Percentiles rank a stretch among this genome's conserved stretches.
Conservation (phyloP, 306 rosid genomes). For the Albizia julibrissin region DNA sequence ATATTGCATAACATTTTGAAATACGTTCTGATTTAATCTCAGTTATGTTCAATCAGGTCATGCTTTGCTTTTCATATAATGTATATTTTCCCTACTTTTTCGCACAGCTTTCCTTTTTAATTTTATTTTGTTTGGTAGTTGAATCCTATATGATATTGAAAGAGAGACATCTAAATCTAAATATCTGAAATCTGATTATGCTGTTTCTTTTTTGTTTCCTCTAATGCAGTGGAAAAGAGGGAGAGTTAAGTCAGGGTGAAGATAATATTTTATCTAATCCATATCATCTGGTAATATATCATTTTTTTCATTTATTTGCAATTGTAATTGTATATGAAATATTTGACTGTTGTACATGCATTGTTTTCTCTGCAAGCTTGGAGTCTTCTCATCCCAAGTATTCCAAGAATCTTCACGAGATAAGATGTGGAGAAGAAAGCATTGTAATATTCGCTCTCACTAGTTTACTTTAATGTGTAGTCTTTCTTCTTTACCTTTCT, state of each 20-base stretch:
- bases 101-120: constrained; percentile 1
- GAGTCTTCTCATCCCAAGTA: constrained; percentile 98
- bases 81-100: background rate
- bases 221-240: constrained; percentile 83
- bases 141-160: constrained; percentile 26
- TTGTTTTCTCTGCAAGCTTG: constrained; percentile 74
- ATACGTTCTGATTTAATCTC: constrained; percentile 1
- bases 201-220: constrained; percentile 16
- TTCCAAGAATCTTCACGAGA: constrained; percentile 93
- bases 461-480: constrained; percentile 21
- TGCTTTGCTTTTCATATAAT: constrained; percentile 23
- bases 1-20: constrained; percentile 4
- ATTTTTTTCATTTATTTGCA: constrained; percentile 6
- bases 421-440: constrained; percentile 81
- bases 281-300: constrained; percentile 79
- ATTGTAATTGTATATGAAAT: constrained; percentile 1
- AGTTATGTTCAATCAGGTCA: constrained; percentile 6
- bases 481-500: background rate
- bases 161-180: constrained; percentile 1
- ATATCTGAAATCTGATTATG: constrained; percentile 15
- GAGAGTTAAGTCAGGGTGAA: constrained; percentile 77
- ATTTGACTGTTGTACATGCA: background rate
- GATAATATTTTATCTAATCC: constrained; percentile 90
- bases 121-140: constrained; percentile 17
- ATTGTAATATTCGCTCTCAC: constrained; percentile 59